These are phyloP conservation scores for Pleurotus platypus DNA, from an alignment of 768 basidiomycete genomes.

Conservation along the genomic window DNA sequence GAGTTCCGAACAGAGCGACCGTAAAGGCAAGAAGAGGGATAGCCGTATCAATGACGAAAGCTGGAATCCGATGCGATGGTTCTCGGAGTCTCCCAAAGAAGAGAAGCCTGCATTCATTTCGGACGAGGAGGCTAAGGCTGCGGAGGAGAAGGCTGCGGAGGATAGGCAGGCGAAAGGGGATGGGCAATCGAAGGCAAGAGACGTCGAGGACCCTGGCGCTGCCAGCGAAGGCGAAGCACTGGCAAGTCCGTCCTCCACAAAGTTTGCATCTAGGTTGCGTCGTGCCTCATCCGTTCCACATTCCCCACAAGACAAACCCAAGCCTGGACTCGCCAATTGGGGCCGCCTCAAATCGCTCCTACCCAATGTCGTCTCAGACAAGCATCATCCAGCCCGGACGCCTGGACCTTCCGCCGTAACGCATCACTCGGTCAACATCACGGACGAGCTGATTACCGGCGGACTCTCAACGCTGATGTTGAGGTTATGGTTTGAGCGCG, in stretches of 20 bases:
- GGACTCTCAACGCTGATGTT: constrained; percentile 81
- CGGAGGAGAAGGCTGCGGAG: not conserved
- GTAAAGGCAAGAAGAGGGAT: constrained; percentile 53
- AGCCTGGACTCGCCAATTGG: constrained; percentile 48
- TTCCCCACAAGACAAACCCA: constrained; percentile 13
- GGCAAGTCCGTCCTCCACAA: not conserved
- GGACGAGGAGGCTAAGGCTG: constrained; percentile 9
- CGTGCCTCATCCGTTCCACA: constrained; percentile 32
- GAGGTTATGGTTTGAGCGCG: constrained; percentile 81
- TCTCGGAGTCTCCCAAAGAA: constrained; percentile 48
- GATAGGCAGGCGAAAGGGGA: too few species aligned
- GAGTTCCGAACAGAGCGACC: constrained; percentile 40
- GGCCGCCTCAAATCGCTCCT: constrained; percentile 61
- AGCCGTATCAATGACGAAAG: constrained; percentile 43
- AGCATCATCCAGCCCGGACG: constrained; percentile 24
- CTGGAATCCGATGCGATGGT: constrained; percentile 55
- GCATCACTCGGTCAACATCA: constrained; percentile 63
- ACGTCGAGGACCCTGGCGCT: not conserved
- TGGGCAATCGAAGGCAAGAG: too few species aligned
- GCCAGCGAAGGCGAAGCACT: not conserved
- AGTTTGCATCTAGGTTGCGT: constrained; percentile 13
- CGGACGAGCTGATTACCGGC: constrained; percentile 77
- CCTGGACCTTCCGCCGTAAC: constrained; percentile 47
- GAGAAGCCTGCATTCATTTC: constrained; percentile 36
- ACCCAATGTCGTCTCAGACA: constrained; percentile 42